Percentiles rank a stretch among this genome's conserved stretches.
phyloP scores from a whole-genome alignment of 179 eudicot species.

The Drosera spatulata region DNA sequence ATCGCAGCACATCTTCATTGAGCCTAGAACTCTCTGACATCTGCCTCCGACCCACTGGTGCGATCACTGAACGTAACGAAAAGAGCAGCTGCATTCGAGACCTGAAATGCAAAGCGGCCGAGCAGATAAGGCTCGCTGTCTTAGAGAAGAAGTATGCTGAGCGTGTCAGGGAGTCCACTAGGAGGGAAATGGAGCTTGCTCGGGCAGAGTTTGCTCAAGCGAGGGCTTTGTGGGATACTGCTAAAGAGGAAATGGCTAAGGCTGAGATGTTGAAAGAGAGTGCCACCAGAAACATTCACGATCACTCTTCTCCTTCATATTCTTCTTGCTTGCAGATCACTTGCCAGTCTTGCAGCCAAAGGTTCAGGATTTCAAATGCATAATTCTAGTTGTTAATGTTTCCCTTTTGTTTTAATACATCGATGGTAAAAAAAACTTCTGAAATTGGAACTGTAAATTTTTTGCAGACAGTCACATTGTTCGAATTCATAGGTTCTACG shows the following conservation, averaged over 20 bases:
- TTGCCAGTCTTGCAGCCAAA: too few relatives aligned
- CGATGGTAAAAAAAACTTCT: too few relatives aligned
- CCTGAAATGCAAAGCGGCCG: conserved; percentile 70
- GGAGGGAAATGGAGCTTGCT: conserved; percentile 79
- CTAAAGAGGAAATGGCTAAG: conserved; percentile 57
- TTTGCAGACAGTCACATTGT: too few relatives aligned
- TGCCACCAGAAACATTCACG: conserved; percentile 19
- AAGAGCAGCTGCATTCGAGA: conserved; percentile 23
- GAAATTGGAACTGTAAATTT: too few relatives aligned
- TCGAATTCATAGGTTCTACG: too few relatives aligned
- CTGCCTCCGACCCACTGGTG: conserved; percentile 24
- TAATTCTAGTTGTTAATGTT: too few relatives aligned
- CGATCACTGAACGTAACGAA: conserved; percentile 3
- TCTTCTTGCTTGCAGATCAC: conserved; percentile 28
- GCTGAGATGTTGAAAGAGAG: conserved; percentile 59
- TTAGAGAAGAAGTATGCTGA: conserved; percentile 85
- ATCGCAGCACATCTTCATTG: conserved; percentile 21
- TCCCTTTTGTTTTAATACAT: too few relatives aligned
- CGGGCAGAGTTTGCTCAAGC: conserved; percentile 80
- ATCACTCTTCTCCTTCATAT: too few relatives aligned
- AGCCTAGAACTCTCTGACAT: conserved; percentile 66
- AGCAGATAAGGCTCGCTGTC: conserved; percentile 70
- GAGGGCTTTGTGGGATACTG: conserved; percentile 70
- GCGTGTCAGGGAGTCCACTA: conserved; percentile 68
- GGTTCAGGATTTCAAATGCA: too few relatives aligned